phyloP scores from a whole-genome alignment of 176 grass and related monocot genomes.

The Canna indica region DNA sequence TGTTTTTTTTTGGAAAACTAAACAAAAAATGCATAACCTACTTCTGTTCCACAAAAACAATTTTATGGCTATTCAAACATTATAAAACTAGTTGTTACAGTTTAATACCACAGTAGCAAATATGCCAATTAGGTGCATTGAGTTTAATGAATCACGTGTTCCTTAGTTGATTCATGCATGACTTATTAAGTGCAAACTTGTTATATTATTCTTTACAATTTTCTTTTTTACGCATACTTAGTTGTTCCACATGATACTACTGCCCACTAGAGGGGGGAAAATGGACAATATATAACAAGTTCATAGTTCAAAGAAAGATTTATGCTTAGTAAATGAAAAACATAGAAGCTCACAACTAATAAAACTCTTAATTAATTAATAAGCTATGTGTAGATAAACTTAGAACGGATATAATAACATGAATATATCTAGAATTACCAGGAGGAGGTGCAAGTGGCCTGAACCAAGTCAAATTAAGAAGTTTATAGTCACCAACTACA shows the following conservation, averaged over 20 bases:
- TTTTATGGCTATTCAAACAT: not conserved
- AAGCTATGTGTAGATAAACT: not conserved
- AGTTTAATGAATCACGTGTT: not conserved
- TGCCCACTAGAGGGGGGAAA: too few relatives aligned
- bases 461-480: conserved; percentile 96
- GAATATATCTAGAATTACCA: conserved; percentile 40
- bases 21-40: too few relatives aligned
- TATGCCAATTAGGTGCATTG: not conserved
- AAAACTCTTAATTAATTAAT: not conserved
- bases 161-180: not conserved
- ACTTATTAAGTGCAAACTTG: not conserved
- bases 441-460: conserved; percentile 48
- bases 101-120: not conserved
- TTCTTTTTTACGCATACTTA: not conserved
- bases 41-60: too few relatives aligned
- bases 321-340: not conserved
- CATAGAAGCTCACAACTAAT: too few relatives aligned
- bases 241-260: not conserved
- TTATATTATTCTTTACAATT: not conserved
- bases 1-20: too few relatives aligned
- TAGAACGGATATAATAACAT: not conserved
- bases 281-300: not conserved
- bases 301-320: conserved; percentile 3
- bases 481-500: conserved; percentile 69
- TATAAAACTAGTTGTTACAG: not conserved